Evolutionary conservation across 805 yeast species (phyloP), one percentile per base, ranked within the genome.

Genomic region (Kodamaea leandrae): DNA sequence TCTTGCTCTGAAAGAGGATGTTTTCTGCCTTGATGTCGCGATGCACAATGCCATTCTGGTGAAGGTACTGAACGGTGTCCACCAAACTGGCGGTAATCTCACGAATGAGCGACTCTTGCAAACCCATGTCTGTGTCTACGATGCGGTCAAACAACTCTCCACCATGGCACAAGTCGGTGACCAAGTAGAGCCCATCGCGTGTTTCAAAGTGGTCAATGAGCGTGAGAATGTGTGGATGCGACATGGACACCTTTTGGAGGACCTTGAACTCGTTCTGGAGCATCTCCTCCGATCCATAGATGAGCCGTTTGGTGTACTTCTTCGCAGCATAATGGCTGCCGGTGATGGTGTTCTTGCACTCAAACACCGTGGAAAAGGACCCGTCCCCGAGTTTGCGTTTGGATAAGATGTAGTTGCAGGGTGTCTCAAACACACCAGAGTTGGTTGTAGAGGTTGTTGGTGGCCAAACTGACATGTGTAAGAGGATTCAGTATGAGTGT

Each of bases 11-110:
- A 54, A 82, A 80, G 33, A 83, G 63, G 27, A 83, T 63, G 50
- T 83, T 83, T 50, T 83, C 90, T 0, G 89, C 86, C 55, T 83
- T 83, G 43, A 83, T 59, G 51, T 83, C 90, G 34, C 90, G 71
- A 53, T 83, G 90, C 5, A 82, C 82, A 27, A 83, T 73, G 21
- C 76, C 74, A 47, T 81, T 72, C 2, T 52, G 44, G 52, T 83
- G 89, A 42, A 83, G 60, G 51, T 80, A 81, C 6, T 68, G 66
- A 2, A 83, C 69, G 0, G 83, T 83, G 7, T 77, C 68, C 2
- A 77, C 57, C 16, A 83, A 61, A 42, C 76, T 72, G 9, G 65
- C 58, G 23, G 82, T 64, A 28, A 80, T 69, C 6, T 69, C 69
- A 8, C 64, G 68, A 1, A 80, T 78, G 44, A 78, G 80, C 12